Evolutionary conservation across 164 flowering plant species (phyloP).

Genomic region (Berberis vulgaris): DNA sequence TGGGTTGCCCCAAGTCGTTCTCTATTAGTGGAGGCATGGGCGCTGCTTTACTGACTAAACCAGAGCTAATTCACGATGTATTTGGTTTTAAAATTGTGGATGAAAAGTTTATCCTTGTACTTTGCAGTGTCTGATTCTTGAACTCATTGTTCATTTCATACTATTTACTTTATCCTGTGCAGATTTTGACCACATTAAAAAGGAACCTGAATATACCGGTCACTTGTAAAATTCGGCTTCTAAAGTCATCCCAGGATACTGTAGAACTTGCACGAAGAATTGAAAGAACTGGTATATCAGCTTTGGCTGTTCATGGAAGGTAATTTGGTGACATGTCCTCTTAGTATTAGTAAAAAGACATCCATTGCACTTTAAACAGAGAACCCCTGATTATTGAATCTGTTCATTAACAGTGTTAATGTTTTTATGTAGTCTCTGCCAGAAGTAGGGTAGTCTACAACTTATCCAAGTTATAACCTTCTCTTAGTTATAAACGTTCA

Average conservation of each 20-base stretch:
- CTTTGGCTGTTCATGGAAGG: conserved; percentile 98
- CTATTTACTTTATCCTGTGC: conserved; percentile 11
- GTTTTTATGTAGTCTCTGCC: too few relatives aligned
- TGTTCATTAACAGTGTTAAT: too few relatives aligned
- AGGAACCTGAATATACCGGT: conserved; percentile 71
- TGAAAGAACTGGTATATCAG: conserved; percentile 90
- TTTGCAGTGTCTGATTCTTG: neutral
- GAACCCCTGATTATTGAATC: too few relatives aligned
- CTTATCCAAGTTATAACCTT: too few relatives aligned
- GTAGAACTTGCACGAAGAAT: conserved; percentile 76
- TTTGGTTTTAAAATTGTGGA: conserved; percentile 4
- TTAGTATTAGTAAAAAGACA: neutral
- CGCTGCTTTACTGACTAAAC: conserved; percentile 77
- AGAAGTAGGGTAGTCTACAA: too few relatives aligned
- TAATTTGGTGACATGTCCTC: conserved; percentile 9
- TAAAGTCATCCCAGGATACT: conserved; percentile 62
- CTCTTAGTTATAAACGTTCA: too few relatives aligned
- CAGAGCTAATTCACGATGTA: conserved; percentile 95
- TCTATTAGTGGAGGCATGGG: conserved; percentile 98
- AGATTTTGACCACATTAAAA: conserved; percentile 84
- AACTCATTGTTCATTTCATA: neutral
- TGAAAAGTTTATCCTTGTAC: neutral
- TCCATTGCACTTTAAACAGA: too few relatives aligned
- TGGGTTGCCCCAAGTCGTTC: conserved; percentile 97
- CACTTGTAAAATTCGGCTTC: conserved; percentile 89